Percentiles rank a stretch among this genome's conserved stretches.
Evolutionary conservation across 2,329 filamentous ascomycete genomes (phyloP).

Genomic region (Phaeosphaeria sp.): DNA sequence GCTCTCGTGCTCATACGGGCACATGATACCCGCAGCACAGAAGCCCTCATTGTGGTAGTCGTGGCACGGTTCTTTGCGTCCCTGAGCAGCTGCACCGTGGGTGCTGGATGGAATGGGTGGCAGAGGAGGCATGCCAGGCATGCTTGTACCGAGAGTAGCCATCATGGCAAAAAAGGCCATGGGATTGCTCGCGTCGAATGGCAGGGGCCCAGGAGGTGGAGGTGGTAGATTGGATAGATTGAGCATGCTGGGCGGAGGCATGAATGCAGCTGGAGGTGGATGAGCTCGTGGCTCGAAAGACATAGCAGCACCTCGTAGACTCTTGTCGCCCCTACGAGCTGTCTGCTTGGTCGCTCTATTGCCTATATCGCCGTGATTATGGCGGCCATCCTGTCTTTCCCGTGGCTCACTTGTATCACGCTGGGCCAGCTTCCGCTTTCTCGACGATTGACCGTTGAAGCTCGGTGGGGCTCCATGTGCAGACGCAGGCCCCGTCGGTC

Average conservation of each 20-base stretch:
- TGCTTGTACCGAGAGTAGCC: conserved; percentile 51
- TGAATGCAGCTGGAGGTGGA: conserved; percentile 11
- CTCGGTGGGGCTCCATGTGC: not conserved
- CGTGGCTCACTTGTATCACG: conserved; percentile 54
- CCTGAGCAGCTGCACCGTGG: conserved; percentile 11
- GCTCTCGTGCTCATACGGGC: conserved; percentile 71
- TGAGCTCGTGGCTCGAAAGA: conserved; percentile 12
- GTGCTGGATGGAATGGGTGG: conserved; percentile 41
- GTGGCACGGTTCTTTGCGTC: conserved; percentile 61
- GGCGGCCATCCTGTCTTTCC: conserved; percentile 51
- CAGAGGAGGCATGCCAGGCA: conserved; percentile 49
- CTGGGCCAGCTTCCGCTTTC: conserved; percentile 66
- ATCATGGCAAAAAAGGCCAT: conserved; percentile 70
- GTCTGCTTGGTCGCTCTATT: conserved; percentile 63
- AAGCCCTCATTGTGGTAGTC: conserved; percentile 77
- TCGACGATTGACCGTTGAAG: conserved; percentile 38
- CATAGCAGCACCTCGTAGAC: conserved; percentile 8
- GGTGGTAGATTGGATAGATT: conserved; percentile 43
- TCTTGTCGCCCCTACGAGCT: conserved; percentile 57
- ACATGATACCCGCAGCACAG: conserved; percentile 71
- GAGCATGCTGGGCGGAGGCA: conserved; percentile 7
- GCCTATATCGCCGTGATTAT: conserved; percentile 31
- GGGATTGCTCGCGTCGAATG: conserved; percentile 66
- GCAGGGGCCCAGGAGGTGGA: conserved; percentile 55
- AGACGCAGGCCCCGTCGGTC: conserved; percentile 14